These are phyloP conservation scores for Cryptococcus sp. DNA, from an alignment of 1,284 basidiomycete genomes.

Conservation along the genomic window DNA sequence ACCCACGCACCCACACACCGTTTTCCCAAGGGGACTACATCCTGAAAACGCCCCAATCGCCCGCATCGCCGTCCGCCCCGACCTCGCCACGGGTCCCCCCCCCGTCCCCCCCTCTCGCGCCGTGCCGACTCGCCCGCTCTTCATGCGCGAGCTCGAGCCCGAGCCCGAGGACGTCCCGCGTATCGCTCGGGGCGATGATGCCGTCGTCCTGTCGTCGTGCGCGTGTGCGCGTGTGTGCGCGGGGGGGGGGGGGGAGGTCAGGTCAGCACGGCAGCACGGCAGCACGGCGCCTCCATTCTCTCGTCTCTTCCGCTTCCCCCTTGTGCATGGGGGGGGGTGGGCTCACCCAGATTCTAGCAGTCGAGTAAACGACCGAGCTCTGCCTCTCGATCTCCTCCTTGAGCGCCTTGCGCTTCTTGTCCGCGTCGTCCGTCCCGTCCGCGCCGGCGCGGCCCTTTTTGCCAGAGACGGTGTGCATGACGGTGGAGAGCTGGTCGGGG, in stretches of 20 bases:
- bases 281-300: not conserved
- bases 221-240: too few species aligned
- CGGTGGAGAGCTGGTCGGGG: slow-evolving; percentile 82
- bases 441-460: slow-evolving; percentile 16
- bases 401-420: slow-evolving; percentile 50
- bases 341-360: slow-evolving; percentile 72
- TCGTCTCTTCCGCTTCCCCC: not conserved
- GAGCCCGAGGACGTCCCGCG: slow-evolving; percentile 78
- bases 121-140: slow-evolving; percentile 45
- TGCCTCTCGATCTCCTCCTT: slow-evolving; percentile 81
- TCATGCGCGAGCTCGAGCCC: slow-evolving; percentile 69
- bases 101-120: slow-evolving; percentile 35
- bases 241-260: too few species aligned
- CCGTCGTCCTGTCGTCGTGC: slow-evolving; percentile 73
- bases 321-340: not conserved
- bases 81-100: slow-evolving; percentile 47
- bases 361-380: slow-evolving; percentile 79
- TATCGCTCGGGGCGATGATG: slow-evolving; percentile 87
- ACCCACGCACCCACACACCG: not conserved
- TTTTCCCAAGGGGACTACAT: slow-evolving; percentile 60
- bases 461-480: slow-evolving; percentile 73
- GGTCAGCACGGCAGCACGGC: not conserved
- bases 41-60: slow-evolving; percentile 82
- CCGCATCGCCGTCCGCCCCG: slow-evolving; percentile 69
- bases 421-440: slow-evolving; percentile 18